These are phyloP conservation scores for Boletus sensibilis DNA, from an alignment of 768 basidiomycete species.

Conservation along the genomic window DNA sequence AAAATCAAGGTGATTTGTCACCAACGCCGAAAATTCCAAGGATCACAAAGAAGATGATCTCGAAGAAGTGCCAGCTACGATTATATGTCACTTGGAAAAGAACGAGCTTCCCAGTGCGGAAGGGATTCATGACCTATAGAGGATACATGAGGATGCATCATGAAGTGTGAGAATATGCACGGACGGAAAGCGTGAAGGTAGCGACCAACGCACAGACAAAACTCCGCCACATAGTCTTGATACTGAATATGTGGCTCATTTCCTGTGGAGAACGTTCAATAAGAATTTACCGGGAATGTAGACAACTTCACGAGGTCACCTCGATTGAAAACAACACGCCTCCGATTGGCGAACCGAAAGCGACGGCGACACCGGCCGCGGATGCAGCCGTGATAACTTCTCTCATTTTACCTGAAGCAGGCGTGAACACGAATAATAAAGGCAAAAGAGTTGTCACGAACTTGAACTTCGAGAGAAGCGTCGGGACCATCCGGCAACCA, in stretches of 20 bases:
- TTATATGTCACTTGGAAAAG: slow-evolving; percentile 98
- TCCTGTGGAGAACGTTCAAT: slow-evolving; percentile 52
- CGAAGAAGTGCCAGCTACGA: slow-evolving; percentile 98
- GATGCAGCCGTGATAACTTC: slow-evolving; percentile 94
- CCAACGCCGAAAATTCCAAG: slow-evolving; percentile 93
- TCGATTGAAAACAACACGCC: slow-evolving; percentile 98
- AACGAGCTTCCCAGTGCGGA: slow-evolving; percentile 95
- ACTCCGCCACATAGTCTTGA: slow-evolving; percentile 98
- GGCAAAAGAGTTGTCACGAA: slow-evolving; percentile 35
- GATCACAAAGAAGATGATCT: slow-evolving; percentile 93
- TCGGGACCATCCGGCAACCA: slow-evolving; percentile 82
- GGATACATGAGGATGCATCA: slow-evolving; percentile 23
- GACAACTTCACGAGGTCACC: slow-evolving; percentile 40
- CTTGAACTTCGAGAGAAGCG: slow-evolving; percentile 88
- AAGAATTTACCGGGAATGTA: background rate
- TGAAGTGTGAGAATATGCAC: slow-evolving; percentile 35
- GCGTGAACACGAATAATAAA: slow-evolving; percentile 16
- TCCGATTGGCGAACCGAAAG: slow-evolving; percentile 97
- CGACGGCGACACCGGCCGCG: slow-evolving; percentile 97
- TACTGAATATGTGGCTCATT: slow-evolving; percentile 97
- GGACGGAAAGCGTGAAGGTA: slow-evolving; percentile 90
- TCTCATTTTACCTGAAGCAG: slow-evolving; percentile 64
- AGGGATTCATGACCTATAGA: slow-evolving; percentile 92
- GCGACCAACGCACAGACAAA: slow-evolving; percentile 97
- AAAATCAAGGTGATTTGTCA: slow-evolving; percentile 7